A percentile compares a stretch with the other conserved stretches of the same genome.
Conservation (phyloP, 2,329 filamentous ascomycete genomes). For the Botrytis galanthina region DNA sequence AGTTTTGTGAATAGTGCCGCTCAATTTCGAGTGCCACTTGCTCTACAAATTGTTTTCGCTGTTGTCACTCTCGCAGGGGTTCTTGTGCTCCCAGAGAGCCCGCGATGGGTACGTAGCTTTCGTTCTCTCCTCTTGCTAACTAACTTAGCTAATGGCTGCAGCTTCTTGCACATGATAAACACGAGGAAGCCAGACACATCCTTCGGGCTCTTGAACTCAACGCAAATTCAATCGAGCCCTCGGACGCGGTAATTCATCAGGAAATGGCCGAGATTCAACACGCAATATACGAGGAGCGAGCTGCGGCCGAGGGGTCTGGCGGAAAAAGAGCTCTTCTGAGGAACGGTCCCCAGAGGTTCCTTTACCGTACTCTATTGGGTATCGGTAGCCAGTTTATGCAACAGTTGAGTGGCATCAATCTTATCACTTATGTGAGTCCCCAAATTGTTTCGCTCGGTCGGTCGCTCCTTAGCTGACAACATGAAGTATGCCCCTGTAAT, state of each 20-base stretch:
- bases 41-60: slow-evolving; percentile 57
- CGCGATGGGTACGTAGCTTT: slow-evolving; percentile 38
- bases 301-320: slow-evolving; percentile 22
- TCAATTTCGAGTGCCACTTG: slow-evolving; percentile 60
- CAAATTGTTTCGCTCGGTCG: not conserved
- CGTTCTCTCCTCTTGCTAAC: too few relatives aligned
- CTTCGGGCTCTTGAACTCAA: slow-evolving; percentile 41
- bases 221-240: slow-evolving; percentile 40
- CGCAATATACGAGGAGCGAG: slow-evolving; percentile 57
- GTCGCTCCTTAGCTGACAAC: not conserved
- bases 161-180: slow-evolving; percentile 46
- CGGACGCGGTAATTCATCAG: slow-evolving; percentile 53
- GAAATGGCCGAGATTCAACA: slow-evolving; percentile 54
- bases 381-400: slow-evolving; percentile 52
- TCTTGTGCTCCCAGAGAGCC: slow-evolving; percentile 52
- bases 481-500: slow-evolving; percentile 47
- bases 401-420: slow-evolving; percentile 46
- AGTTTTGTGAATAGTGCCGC: slow-evolving; percentile 50
- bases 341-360: slow-evolving; percentile 51
- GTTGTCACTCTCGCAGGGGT: slow-evolving; percentile 55
- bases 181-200: slow-evolving; percentile 46
- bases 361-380: slow-evolving; percentile 51
- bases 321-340: slow-evolving; percentile 47
- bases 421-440: slow-evolving; percentile 41
- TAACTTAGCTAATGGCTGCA: too few relatives aligned